Conservation (phyloP, 495 filamentous ascomycete species). For the Bacidia rubella region DNA sequence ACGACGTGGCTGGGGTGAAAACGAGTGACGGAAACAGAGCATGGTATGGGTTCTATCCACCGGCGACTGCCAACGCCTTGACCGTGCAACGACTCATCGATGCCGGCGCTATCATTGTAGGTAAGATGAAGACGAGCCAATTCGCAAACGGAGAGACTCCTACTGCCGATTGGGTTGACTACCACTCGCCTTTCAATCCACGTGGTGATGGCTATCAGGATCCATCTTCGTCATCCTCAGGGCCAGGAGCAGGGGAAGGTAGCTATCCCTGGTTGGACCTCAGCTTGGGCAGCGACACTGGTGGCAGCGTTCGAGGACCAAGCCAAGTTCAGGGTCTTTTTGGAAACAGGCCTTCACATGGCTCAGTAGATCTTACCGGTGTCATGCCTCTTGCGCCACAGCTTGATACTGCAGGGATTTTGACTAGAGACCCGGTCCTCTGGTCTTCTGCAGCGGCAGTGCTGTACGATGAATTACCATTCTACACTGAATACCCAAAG, state of each 20-base stretch:
- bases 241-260: slow-evolving; percentile 32
- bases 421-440: slow-evolving; percentile 29
- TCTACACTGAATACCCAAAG: slow-evolving; percentile 31
- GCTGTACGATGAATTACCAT: slow-evolving; percentile 29
- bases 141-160: slow-evolving; percentile 44
- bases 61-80: slow-evolving; percentile 30
- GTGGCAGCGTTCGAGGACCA: slow-evolving; percentile 34
- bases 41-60: slow-evolving; percentile 39
- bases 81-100: slow-evolving; percentile 43
- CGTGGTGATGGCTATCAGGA: slow-evolving; percentile 44
- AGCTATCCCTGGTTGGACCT: slow-evolving; percentile 45
- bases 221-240: slow-evolving; percentile 32
- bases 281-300: slow-evolving; percentile 37
- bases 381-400: slow-evolving; percentile 33
- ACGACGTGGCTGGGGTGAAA: slow-evolving; percentile 40
- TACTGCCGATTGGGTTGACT: slow-evolving; percentile 41
- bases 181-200: slow-evolving; percentile 41
- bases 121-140: slow-evolving; percentile 44
- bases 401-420: slow-evolving; percentile 17
- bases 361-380: slow-evolving; percentile 28
- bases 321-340: slow-evolving; percentile 34
- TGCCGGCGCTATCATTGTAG: slow-evolving; percentile 45
- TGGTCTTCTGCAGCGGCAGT: slow-evolving; percentile 34
- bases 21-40: slow-evolving; percentile 42
- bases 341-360: slow-evolving; percentile 38